Conservation (phyloP, 2,329 filamentous ascomycete species). For the Alternaria hordeiaustralica region DNA sequence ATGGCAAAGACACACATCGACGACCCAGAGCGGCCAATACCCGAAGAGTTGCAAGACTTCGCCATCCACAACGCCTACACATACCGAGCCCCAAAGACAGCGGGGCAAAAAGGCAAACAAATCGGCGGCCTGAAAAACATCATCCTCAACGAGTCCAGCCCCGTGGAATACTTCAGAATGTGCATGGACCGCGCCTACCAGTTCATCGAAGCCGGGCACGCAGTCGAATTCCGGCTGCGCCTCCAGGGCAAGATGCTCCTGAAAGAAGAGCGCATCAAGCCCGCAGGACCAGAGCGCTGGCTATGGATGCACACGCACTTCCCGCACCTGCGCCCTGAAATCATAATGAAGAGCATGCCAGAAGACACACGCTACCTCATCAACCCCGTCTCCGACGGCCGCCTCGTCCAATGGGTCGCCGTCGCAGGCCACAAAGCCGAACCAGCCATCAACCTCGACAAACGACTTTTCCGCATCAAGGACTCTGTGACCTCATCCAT, state of each 20-base stretch:
- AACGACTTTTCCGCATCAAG: conserved; percentile 23
- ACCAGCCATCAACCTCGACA: conserved; percentile 6
- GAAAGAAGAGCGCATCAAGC: conserved; percentile 10
- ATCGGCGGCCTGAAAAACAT: conserved; percentile 25
- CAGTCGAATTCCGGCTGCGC: conserved; percentile 32
- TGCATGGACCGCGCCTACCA: conserved; percentile 33
- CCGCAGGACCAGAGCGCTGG: conserved; percentile 8
- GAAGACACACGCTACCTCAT: conserved; percentile 24
- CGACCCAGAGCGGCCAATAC: conserved; percentile 2
- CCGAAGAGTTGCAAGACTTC: conserved; percentile 11
- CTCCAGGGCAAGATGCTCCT: not conserved
- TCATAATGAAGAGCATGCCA: conserved; percentile 41
- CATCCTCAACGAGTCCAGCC: conserved; percentile 21
- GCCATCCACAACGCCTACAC: conserved; percentile 13
- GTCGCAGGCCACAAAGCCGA: not conserved
- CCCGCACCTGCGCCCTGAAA: conserved; percentile 40
- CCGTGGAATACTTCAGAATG: conserved; percentile 8
- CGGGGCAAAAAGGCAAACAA: conserved; percentile 4
- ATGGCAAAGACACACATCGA: not conserved
- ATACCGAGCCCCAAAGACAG: not conserved
- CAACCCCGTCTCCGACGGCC: conserved; percentile 31
- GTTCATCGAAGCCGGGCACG: conserved; percentile 25
- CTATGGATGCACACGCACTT: conserved; percentile 34
- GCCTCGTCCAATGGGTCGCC: conserved; percentile 34
- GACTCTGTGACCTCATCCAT: conserved; percentile 13